Conservation (phyloP, 2,329 filamentous ascomycete species). For the Cercospora zeae-maydis region DNA sequence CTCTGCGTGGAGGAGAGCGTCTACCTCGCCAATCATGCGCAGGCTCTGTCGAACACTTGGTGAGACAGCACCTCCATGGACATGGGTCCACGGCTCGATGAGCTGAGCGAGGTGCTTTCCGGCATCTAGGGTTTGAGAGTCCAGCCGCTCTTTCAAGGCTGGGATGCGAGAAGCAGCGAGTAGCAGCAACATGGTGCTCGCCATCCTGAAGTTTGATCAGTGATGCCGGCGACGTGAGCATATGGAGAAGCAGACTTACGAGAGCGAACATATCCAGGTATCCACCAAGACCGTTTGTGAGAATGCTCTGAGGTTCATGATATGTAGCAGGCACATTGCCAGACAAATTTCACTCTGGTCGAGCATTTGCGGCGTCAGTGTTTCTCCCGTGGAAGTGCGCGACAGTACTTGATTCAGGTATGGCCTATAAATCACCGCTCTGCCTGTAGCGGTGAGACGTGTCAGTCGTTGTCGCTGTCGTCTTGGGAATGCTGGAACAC, state of each 20-base stretch:
- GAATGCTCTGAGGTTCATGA: conserved; percentile 14
- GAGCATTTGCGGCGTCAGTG: conserved; percentile 1
- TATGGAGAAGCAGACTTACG: not conserved
- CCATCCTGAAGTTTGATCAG: conserved; percentile 6
- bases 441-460: not conserved
- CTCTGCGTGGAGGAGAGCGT: conserved; percentile 8
- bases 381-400: conserved; percentile 6
- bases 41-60: conserved; percentile 16
- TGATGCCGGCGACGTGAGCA: not conserved
- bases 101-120: conserved; percentile 7
- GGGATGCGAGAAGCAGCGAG: conserved; percentile 12
- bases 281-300: conserved; percentile 18
- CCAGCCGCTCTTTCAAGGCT: conserved; percentile 10
- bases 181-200: conserved; percentile 16
- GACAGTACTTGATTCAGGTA: conserved; percentile 15
- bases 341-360: conserved; percentile 15
- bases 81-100: conserved; percentile 13
- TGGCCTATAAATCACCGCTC: conserved; percentile 17
- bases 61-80: conserved; percentile 10
- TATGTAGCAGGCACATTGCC: conserved; percentile 16
- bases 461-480: too few relatives aligned
- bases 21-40: conserved; percentile 12
- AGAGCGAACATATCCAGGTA: conserved; percentile 17
- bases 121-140: not conserved
- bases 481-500: not conserved